Base-by-base conservation (phyloP, 441 rosid genomes). In the Theobroma grandiflorum region DNA sequence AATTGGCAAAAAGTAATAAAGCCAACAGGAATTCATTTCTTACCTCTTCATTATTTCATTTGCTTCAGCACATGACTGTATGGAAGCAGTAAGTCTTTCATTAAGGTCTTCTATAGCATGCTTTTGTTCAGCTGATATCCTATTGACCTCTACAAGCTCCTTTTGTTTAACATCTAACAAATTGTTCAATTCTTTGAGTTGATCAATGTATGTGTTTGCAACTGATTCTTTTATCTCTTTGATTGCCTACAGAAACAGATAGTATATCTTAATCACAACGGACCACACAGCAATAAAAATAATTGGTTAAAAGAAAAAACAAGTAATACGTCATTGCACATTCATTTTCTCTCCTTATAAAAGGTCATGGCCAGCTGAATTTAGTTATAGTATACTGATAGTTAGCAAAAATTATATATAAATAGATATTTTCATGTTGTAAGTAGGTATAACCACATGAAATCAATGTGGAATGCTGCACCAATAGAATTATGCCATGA, bases 61-160 rank as follows among this genome's bases (percentile, higher is more conserved):
- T 83, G 98, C 97, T 89, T 97, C 99, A 58, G 87, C 78, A 83
- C 93, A 90, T 35, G 99, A 95, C 82, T 93, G 99, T 86, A 82
- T 78, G 73, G 96, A 94, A 88, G 95, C 91, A 82, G 81, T 72
- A 33, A 95, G 90, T 81, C 97, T 93, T 86, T 90, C 95, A 75
- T 86, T 91, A 77, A 95, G 90, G 82, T 94, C 98, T 88, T 90
- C 98, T 57, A 89, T 78, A 79, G 86, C 82, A 84, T 94, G 95
- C 84, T 92, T 94, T 85, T 90, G 96, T 77, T 97, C 99, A 72
- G 94, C 89, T 45, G 88, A 88, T 84, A 87, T 77, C 90, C 88
- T 92, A 82, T 78, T 83, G 78, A 85, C 85, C 82, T 94, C 95
- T 45, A 62, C 80, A 83, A 94, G 82, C 84, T 94, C 97, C 76